Conservation (phyloP, 116 monocot species). For the Thalassia testudinum region DNA sequence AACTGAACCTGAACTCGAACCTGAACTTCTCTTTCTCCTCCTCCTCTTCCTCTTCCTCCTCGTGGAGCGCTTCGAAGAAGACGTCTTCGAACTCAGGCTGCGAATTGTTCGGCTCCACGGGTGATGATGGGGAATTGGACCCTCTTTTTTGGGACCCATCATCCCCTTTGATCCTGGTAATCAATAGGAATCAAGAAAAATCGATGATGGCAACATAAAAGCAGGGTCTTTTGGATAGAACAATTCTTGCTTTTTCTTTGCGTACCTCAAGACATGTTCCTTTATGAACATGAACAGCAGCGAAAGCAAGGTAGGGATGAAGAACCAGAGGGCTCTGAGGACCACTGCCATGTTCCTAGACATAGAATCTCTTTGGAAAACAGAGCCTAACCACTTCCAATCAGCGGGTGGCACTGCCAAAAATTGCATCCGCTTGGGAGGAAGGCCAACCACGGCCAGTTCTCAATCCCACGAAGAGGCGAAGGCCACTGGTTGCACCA, state of each 20-base stretch:
- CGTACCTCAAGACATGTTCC: not conserved
- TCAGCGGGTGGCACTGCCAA: not conserved
- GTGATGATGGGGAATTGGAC: not conserved
- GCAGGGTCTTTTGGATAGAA: not conserved
- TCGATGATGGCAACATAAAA: not conserved
- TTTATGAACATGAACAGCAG: conserved; percentile 1
- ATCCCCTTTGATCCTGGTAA: not conserved
- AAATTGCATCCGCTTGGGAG: not conserved
- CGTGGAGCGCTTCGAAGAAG: not conserved
- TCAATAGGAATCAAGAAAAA: not conserved
- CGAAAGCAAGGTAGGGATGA: not conserved
- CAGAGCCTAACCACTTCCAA: not conserved
- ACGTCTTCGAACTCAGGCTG: not conserved
- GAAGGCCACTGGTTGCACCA: not conserved
- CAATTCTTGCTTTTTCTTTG: not conserved
- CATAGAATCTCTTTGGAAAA: not conserved
- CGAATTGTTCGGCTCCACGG: not conserved
- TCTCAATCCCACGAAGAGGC: not conserved
- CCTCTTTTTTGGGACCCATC: not conserved
- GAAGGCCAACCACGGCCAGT: not conserved
- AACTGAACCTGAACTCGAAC: conserved; percentile 12
- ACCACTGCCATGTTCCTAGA: conserved; percentile 2
- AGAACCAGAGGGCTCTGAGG: conserved; percentile 1
- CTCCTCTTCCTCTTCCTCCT: not conserved
- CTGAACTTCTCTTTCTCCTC: conserved; percentile 3